Conservation (phyloP, 2,329 filamentous ascomycete species). For the Scleromitrula shiraiana region DNA sequence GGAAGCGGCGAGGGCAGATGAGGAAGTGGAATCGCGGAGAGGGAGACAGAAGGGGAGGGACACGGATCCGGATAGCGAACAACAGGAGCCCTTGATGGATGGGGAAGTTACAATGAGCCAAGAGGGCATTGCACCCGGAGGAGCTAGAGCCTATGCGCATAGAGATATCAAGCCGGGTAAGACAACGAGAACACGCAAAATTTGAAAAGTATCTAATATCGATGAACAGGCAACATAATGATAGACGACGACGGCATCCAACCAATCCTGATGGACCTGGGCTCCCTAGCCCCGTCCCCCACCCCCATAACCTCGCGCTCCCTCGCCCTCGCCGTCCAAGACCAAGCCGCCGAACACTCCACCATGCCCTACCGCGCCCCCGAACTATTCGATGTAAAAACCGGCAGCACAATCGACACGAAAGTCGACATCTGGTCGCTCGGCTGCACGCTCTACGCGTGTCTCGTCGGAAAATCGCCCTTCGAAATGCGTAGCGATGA, state of each 20-base stretch:
- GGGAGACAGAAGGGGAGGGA: conserved; percentile 36
- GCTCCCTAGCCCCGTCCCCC: conserved; percentile 80
- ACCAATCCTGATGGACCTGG: conserved; percentile 95
- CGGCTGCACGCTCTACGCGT: conserved; percentile 95
- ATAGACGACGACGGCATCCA: conserved; percentile 82
- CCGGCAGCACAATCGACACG: conserved; percentile 81
- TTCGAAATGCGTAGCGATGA: conserved; percentile 96
- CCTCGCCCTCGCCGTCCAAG: conserved; percentile 84
- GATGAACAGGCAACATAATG: conserved; percentile 86
- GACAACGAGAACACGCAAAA: conserved; percentile 18
- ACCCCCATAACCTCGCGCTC: conserved; percentile 85
- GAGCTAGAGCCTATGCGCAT: conserved; percentile 77
- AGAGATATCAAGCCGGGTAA: conserved; percentile 93
- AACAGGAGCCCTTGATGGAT: conserved; percentile 78
- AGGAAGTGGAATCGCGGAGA: conserved; percentile 30
- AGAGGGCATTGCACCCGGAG: conserved; percentile 60
- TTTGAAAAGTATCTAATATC: conserved; percentile 9
- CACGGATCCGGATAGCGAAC: conserved; percentile 57
- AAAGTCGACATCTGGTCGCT: conserved; percentile 98
- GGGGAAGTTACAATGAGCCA: conserved; percentile 62
- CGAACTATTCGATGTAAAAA: conserved; percentile 97
- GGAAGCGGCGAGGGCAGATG: conserved; percentile 33
- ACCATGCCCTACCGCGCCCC: conserved; percentile 98
- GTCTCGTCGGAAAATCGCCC: conserved; percentile 90
- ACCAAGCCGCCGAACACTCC: conserved; percentile 89